Percentiles rank a stretch among this genome's conserved stretches.
These are phyloP conservation scores for Colletotrichum cordylinicola DNA, from an alignment of 2,329 filamentous ascomycete species.

Conservation along the genomic window DNA sequence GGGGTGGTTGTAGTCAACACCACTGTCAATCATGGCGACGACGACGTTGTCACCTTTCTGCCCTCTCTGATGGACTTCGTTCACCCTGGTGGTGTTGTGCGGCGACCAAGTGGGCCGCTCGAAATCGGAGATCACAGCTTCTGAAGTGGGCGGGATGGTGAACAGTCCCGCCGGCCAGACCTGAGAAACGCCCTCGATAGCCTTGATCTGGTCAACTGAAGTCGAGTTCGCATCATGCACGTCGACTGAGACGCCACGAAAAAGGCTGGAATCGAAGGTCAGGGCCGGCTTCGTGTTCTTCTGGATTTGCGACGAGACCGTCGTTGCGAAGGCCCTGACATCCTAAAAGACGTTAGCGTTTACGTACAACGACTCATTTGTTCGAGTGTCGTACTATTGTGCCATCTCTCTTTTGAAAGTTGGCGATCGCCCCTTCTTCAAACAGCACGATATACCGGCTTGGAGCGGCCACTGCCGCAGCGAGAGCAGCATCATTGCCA, in stretches of 20 bases:
- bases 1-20: background rate
- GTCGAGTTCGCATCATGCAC: background rate
- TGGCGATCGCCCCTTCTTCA: background rate
- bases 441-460: background rate
- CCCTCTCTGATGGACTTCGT: background rate
- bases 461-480: background rate
- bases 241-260: background rate
- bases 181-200: background rate
- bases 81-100: background rate
- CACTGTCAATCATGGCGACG: background rate
- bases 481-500: background rate
- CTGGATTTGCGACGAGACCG: background rate
- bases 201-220: background rate
- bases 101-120: background rate
- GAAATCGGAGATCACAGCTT: background rate
- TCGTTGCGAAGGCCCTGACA: background rate
- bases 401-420: background rate
- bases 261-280: background rate
- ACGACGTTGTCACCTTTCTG: background rate
- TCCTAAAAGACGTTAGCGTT: background rate
- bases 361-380: background rate
- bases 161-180: background rate
- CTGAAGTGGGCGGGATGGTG: background rate
- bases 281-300: background rate
- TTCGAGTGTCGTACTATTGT: background rate